Percentiles rank a stretch among this genome's conserved stretches.
These are phyloP conservation scores for Baorangia bicolor DNA, from an alignment of 768 basidiomycete genomes.

Conservation along the genomic window DNA sequence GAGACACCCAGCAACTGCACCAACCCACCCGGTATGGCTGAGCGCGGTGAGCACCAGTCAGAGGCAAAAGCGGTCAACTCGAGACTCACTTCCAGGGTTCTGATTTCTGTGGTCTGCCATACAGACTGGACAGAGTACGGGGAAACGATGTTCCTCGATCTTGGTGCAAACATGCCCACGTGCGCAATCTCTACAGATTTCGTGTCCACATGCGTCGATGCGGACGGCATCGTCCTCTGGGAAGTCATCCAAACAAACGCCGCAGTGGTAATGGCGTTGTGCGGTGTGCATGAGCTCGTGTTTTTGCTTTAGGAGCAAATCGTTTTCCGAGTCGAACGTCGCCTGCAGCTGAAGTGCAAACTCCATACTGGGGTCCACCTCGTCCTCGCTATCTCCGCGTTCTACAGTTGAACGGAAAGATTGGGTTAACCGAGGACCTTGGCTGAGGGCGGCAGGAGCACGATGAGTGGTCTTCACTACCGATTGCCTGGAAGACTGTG, in stretches of 20 bases:
- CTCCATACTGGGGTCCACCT: constrained; percentile 12
- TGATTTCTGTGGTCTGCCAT: constrained; percentile 32
- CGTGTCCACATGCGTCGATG: constrained; percentile 47
- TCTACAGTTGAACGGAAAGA: neutral
- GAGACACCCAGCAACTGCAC: constrained; percentile 46
- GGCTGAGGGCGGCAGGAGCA: neutral
- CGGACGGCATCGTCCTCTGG: constrained; percentile 43
- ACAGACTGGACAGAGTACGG: constrained; percentile 62
- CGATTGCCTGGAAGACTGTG: constrained; percentile 1
- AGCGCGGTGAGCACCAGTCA: neutral
- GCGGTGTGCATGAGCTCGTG: constrained; percentile 26
- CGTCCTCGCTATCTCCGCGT: neutral
- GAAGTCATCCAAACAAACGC: constrained; percentile 53
- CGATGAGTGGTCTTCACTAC: neutral
- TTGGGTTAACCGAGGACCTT: neutral
- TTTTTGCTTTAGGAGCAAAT: constrained; percentile 33
- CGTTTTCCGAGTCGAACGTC: constrained; percentile 43
- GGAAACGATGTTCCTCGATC: constrained; percentile 54
- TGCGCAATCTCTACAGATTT: constrained; percentile 55
- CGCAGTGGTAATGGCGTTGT: constrained; percentile 49
- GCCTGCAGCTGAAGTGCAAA: constrained; percentile 37
- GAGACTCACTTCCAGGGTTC: constrained; percentile 32
- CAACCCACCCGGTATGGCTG: constrained; percentile 39
- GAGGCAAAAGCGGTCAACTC: neutral
- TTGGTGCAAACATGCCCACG: constrained; percentile 42